Evolutionary conservation across 768 basidiomycete genomes (phyloP).

Genomic region (Auriculariales sp.): DNA sequence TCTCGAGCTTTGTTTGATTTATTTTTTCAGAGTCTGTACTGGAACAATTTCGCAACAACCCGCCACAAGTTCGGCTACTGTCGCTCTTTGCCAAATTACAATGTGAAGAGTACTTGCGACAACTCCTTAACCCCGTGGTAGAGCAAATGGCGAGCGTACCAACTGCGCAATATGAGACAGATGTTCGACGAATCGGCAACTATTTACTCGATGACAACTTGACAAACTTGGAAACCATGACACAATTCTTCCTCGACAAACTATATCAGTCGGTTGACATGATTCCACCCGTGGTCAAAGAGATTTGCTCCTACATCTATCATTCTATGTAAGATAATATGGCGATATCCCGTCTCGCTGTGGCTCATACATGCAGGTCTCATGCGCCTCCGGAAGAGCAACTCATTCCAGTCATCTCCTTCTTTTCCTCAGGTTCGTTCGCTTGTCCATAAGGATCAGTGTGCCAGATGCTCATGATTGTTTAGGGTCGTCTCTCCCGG

Average conservation of each 20-base stretch:
- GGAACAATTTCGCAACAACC: slow-evolving; percentile 77
- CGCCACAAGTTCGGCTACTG: slow-evolving; percentile 73
- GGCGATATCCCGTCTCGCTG: too few relatives aligned
- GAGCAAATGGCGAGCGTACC: slow-evolving; percentile 64
- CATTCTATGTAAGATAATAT: not conserved
- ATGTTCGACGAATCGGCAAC: slow-evolving; percentile 43
- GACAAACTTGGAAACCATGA: slow-evolving; percentile 55
- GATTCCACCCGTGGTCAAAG: not conserved
- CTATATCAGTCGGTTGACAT: not conserved
- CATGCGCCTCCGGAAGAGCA: slow-evolving; percentile 67
- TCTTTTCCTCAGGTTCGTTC: slow-evolving; percentile 70
- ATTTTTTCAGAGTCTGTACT: too few relatives aligned
- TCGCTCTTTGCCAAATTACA: slow-evolving; percentile 80
- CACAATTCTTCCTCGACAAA: slow-evolving; percentile 51
- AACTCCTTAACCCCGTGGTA: slow-evolving; percentile 62
- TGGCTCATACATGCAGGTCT: slow-evolving; percentile 23
- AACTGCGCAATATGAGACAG: slow-evolving; percentile 65
- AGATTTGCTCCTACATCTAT: not conserved
- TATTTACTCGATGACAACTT: slow-evolving; percentile 56
- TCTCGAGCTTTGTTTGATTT: too few relatives aligned
- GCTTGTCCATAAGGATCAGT: not conserved
- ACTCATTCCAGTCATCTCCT: slow-evolving; percentile 72
- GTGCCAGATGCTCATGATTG: not conserved
- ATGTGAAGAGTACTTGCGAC: slow-evolving; percentile 82
- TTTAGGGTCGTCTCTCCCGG: slow-evolving; percentile 81